Conservation (phyloP, 495 filamentous ascomycete species). For the Aspergillus hancockii region DNA sequence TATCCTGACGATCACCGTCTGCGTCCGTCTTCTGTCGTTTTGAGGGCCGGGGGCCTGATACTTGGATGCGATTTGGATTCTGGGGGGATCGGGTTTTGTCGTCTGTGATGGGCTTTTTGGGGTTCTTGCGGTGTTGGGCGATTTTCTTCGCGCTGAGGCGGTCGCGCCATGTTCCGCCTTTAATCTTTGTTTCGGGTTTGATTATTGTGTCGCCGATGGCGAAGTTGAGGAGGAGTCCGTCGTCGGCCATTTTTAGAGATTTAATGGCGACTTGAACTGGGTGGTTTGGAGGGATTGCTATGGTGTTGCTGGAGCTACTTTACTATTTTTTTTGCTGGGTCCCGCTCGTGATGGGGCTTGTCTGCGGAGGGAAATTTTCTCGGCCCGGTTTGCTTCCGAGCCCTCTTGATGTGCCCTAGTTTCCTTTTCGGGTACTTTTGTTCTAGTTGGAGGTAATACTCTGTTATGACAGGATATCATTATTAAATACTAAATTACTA, state of each 20-base stretch:
- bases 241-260: slow-evolving; percentile 72
- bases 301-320: slow-evolving; percentile 10
- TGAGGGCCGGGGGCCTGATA: slow-evolving; percentile 32
- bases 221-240: slow-evolving; percentile 95
- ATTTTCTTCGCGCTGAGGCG: slow-evolving; percentile 77
- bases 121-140: slow-evolving; percentile 35
- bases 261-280: neutral
- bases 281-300: too few species aligned
- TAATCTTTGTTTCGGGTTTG: slow-evolving; percentile 69
- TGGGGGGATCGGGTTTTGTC: slow-evolving; percentile 15
- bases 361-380: slow-evolving; percentile 35
- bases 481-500: neutral
- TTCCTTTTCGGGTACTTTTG: slow-evolving; percentile 28
- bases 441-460: neutral
- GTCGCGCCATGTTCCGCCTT: slow-evolving; percentile 90
- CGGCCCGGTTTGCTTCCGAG: slow-evolving; percentile 31
- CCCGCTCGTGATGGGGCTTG: slow-evolving; percentile 17
- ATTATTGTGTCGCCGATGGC: slow-evolving; percentile 62
- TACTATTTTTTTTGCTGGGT: slow-evolving; percentile 27
- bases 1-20: slow-evolving; percentile 15
- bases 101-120: slow-evolving; percentile 17
- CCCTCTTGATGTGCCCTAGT: slow-evolving; percentile 39
- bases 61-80: slow-evolving; percentile 44
- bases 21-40: slow-evolving; percentile 43
- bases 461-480: too few species aligned